Evolutionary conservation across 2,329 filamentous ascomycete species (phyloP).

Genomic region (Penicillium paneum): DNA sequence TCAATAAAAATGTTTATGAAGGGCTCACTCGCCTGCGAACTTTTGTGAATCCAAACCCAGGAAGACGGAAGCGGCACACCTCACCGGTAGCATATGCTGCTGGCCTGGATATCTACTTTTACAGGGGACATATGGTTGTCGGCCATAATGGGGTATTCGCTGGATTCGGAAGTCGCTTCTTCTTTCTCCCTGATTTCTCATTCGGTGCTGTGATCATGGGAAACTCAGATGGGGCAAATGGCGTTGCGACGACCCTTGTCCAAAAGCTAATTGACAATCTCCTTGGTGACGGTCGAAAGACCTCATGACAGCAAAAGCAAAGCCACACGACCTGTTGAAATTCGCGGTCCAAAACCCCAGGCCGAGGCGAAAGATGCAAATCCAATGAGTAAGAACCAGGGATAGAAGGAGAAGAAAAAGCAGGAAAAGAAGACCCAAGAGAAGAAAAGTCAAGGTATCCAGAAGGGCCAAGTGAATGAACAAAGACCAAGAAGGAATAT

Average conservation of each 20-base stretch:
- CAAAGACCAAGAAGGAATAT: background rate
- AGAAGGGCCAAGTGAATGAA: background rate
- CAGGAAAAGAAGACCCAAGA: background rate
- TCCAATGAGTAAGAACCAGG: background rate
- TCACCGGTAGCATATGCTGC: constrained; percentile 26
- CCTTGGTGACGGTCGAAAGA: constrained; percentile 14
- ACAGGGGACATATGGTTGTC: constrained; percentile 30
- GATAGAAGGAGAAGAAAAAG: background rate
- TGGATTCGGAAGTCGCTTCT: constrained; percentile 26
- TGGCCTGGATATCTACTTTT: constrained; percentile 28
- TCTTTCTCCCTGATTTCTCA: constrained; percentile 28
- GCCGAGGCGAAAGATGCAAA: background rate
- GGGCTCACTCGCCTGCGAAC: constrained; percentile 25
- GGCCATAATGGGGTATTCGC: constrained; percentile 28
- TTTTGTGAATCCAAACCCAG: constrained; percentile 16
- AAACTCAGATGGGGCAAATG: constrained; percentile 21
- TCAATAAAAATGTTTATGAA: constrained; percentile 24
- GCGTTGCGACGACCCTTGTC: constrained; percentile 15
- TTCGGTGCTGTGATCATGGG: constrained; percentile 32
- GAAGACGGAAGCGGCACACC: constrained; percentile 16
- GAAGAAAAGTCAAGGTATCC: background rate
- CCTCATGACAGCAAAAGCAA: background rate
- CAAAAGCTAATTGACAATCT: constrained; percentile 26
- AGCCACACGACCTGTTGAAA: constrained; percentile 1
- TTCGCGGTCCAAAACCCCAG: background rate